Percentiles rank a stretch among this genome's conserved stretches.
These are phyloP conservation scores for Pseudogymnoascus sp. DNA, from an alignment of 2,329 filamentous ascomycete species.

Conservation along the genomic window DNA sequence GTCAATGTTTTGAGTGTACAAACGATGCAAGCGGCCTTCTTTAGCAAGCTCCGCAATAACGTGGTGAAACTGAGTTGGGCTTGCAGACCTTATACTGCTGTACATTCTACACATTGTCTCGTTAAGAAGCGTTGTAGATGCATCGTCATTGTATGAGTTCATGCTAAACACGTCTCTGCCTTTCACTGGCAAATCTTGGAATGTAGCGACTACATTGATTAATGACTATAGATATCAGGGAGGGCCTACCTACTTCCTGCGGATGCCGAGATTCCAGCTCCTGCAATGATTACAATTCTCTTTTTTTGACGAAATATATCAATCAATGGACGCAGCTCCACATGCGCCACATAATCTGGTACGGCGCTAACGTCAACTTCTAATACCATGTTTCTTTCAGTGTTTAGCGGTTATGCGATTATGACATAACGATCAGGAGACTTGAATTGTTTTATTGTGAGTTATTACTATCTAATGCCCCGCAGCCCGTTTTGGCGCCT, in stretches of 20 bases:
- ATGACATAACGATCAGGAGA: not conserved
- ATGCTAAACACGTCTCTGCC: slow-evolving; percentile 64
- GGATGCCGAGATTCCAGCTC: slow-evolving; percentile 89
- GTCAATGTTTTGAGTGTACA: slow-evolving; percentile 95
- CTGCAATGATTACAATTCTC: slow-evolving; percentile 91
- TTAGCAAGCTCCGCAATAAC: slow-evolving; percentile 77
- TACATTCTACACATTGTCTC: slow-evolving; percentile 86
- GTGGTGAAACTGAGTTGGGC: slow-evolving; percentile 82
- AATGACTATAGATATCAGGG: slow-evolving; percentile 9
- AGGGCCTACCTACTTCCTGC: slow-evolving; percentile 60
- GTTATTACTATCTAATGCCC: slow-evolving; percentile 10
- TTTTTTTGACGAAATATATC: slow-evolving; percentile 74
- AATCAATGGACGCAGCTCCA: slow-evolving; percentile 56
- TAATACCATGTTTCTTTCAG: slow-evolving; percentile 11
- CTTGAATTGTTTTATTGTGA: not conserved
- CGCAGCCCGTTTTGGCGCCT: slow-evolving; percentile 12
- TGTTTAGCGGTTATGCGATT: slow-evolving; percentile 6
- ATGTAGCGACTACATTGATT: slow-evolving; percentile 16
- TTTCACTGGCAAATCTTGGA: slow-evolving; percentile 23
- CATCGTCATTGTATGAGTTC: slow-evolving; percentile 83
- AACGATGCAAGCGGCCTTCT: slow-evolving; percentile 72
- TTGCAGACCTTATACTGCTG: slow-evolving; percentile 61
- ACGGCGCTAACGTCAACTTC: slow-evolving; percentile 11
- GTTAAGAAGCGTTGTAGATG: slow-evolving; percentile 79
- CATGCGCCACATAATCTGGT: slow-evolving; percentile 15